phyloP scores from a whole-genome alignment of 805 yeast genomes.

The Yarrowia sp. region DNA sequence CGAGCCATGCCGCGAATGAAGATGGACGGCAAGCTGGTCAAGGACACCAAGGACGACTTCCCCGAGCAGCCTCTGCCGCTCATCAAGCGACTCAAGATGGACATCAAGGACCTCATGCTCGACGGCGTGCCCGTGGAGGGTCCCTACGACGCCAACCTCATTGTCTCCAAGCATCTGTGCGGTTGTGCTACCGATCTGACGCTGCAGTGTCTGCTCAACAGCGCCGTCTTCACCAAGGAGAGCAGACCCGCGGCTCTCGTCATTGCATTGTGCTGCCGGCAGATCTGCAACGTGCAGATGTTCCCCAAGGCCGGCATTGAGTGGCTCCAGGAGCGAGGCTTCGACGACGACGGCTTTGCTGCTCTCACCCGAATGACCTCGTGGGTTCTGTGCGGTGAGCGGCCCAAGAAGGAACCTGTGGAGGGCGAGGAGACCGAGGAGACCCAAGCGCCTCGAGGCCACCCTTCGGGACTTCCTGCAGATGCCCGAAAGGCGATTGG shows the following conservation, averaged over 20 bases:
- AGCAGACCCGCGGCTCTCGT: constrained; percentile 41
- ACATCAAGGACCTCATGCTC: constrained; percentile 71
- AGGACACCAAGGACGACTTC: constrained; percentile 45
- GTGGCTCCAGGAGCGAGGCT: constrained; percentile 39
- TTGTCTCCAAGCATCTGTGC: constrained; percentile 84
- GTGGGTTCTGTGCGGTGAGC: constrained; percentile 83
- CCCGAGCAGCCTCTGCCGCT: constrained; percentile 35
- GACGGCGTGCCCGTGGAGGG: constrained; percentile 43
- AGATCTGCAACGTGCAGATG: constrained; percentile 64
- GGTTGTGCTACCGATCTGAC: constrained; percentile 94
- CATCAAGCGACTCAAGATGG: constrained; percentile 60
- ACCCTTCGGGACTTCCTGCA: constrained; percentile 47
- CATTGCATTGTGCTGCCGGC: constrained; percentile 93
- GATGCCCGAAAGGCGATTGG: constrained; percentile 62
- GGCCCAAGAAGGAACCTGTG: constrained; percentile 43
- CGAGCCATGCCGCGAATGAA: constrained; percentile 76
- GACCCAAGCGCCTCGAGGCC: constrained; percentile 34
- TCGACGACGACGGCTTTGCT: constrained; percentile 38
- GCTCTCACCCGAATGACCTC: constrained; percentile 65
- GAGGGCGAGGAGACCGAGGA: constrained; percentile 36
- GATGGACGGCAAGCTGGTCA: constrained; percentile 63
- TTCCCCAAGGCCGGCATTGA: constrained; percentile 50
- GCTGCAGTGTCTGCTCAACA: constrained; percentile 56
- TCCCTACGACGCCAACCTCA: constrained; percentile 16
- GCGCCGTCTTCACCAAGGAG: constrained; percentile 27